Percentiles rank a stretch among this genome's conserved stretches.
Conservation (phyloP, 1,284 basidiomycete genomes). For the Ganoderma sp. region DNA sequence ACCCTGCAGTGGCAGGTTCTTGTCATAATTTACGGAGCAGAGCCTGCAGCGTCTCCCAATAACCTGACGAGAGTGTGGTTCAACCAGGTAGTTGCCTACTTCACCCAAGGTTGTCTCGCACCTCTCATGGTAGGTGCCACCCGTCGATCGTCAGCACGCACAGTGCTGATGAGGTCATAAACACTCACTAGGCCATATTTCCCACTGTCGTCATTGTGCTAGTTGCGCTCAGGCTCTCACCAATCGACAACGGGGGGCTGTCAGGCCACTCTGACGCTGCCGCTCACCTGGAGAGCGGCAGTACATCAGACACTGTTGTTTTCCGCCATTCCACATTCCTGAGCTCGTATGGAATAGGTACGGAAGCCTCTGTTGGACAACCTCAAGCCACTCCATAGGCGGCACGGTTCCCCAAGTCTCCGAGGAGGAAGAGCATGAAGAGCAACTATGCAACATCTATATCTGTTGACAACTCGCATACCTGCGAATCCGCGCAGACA, state of each 20-base stretch:
- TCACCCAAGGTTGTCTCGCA: not conserved
- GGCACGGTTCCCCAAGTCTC: not conserved
- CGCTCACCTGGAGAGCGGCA: not conserved
- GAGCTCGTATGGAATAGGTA: not conserved
- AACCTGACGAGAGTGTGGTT: not conserved
- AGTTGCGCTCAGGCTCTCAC: conserved; percentile 4
- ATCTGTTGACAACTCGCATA: too few relatives aligned
- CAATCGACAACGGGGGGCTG: not conserved
- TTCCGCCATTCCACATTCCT: not conserved
- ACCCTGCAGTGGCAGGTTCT: not conserved
- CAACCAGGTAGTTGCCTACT: not conserved
- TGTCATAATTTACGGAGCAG: not conserved
- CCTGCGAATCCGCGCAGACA: too few relatives aligned
- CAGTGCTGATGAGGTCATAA: too few relatives aligned
- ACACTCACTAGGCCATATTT: conserved; percentile 1
- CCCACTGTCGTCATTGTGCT: conserved; percentile 2
- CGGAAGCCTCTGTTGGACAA: not conserved
- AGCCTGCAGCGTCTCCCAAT: not conserved
- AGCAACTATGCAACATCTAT: too few relatives aligned
- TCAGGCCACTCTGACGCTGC: not conserved
- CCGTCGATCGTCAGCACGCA: not conserved
- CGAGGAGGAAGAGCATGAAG: not conserved
- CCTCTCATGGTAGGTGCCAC: not conserved
- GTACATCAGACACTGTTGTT: not conserved
- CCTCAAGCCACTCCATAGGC: not conserved